A percentile compares a stretch with the other conserved stretches of the same genome.
Conservation (phyloP, 164 flowering plant species). For the Tinospora cordifolia region DNA sequence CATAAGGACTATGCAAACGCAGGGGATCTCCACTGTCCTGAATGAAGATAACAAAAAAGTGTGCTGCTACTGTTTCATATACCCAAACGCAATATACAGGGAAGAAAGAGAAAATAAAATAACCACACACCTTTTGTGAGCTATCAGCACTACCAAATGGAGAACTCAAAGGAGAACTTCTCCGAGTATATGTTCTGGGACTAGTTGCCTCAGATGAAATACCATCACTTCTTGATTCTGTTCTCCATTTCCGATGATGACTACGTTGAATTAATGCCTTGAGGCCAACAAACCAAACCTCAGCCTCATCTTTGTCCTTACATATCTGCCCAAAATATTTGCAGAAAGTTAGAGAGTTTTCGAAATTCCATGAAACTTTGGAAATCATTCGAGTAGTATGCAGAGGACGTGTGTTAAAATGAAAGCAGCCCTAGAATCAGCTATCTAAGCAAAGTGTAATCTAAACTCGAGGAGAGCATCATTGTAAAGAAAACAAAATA, state of each 20-base stretch:
- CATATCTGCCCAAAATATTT: constrained; percentile 53
- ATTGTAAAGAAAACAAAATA: constrained; percentile 1
- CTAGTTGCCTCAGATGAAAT: constrained; percentile 88
- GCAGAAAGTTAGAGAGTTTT: constrained; percentile 8
- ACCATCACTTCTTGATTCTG: constrained; percentile 96
- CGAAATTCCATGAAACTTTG: background rate
- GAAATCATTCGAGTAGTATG: background rate
- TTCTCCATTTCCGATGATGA: constrained; percentile 80
- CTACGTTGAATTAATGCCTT: constrained; percentile 87
- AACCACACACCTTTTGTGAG: constrained; percentile 56
- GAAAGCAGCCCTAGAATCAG: background rate
- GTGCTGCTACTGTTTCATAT: background rate
- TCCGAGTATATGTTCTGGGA: constrained; percentile 83
- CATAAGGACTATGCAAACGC: constrained; percentile 86
- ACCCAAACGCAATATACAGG: constrained; percentile 2
- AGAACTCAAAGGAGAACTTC: constrained; percentile 93
- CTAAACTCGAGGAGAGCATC: constrained; percentile 1
- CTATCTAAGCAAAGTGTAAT: background rate
- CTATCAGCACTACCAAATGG: constrained; percentile 80
- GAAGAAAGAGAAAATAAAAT: constrained; percentile 2
- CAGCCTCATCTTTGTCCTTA: constrained; percentile 99
- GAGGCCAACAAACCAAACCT: constrained; percentile 95
- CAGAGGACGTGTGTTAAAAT: background rate
- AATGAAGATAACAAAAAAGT: constrained; percentile 11
- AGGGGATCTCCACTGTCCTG: constrained; percentile 75